Percentiles rank a stretch among this genome's conserved stretches.
Evolutionary conservation across 768 basidiomycete genomes (phyloP).

Genomic region (Leucosporidium scottii): DNA sequence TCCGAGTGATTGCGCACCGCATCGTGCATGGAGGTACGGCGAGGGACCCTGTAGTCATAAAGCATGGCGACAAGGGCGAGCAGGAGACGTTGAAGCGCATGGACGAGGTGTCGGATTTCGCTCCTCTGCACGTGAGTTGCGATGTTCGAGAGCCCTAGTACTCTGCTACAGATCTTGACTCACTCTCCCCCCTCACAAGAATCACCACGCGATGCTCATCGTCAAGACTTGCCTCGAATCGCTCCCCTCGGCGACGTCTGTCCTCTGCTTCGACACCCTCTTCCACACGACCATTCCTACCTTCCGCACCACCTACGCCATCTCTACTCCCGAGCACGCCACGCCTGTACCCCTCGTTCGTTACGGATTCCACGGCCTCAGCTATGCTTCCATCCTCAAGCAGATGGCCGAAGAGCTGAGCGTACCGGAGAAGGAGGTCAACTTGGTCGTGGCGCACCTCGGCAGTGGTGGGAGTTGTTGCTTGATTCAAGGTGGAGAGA

Average conservation of each 20-base stretch:
- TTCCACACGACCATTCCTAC: constrained; percentile 70
- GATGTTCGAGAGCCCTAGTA: constrained; percentile 19
- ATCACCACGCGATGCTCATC: constrained; percentile 46
- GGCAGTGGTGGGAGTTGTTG: constrained; percentile 86
- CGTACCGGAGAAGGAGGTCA: constrained; percentile 53
- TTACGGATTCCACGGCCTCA: constrained; percentile 80
- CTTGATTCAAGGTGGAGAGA: constrained; percentile 45
- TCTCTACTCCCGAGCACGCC: constrained; percentile 56
- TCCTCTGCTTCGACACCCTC: constrained; percentile 82
- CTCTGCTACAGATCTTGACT: too few species aligned
- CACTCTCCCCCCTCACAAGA: constrained; percentile 36
- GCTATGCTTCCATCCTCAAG: constrained; percentile 57
- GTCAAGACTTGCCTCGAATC: constrained; percentile 52
- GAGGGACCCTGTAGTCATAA: constrained; percentile 61
- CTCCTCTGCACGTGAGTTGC: constrained; percentile 32
- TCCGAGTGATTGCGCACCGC: constrained; percentile 61
- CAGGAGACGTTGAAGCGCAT: constrained; percentile 58
- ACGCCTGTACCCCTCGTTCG: constrained; percentile 65
- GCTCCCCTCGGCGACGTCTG: constrained; percentile 61
- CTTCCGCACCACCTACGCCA: constrained; percentile 72
- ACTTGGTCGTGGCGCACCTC: constrained; percentile 75
- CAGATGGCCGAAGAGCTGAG: constrained; percentile 55
- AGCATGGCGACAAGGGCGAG: constrained; percentile 60
- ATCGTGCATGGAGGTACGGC: constrained; percentile 85
- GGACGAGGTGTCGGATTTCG: constrained; percentile 28